These are phyloP conservation scores for Berkeleyomyces basicola DNA, from an alignment of 2,329 filamentous ascomycete species.

Conservation along the genomic window DNA sequence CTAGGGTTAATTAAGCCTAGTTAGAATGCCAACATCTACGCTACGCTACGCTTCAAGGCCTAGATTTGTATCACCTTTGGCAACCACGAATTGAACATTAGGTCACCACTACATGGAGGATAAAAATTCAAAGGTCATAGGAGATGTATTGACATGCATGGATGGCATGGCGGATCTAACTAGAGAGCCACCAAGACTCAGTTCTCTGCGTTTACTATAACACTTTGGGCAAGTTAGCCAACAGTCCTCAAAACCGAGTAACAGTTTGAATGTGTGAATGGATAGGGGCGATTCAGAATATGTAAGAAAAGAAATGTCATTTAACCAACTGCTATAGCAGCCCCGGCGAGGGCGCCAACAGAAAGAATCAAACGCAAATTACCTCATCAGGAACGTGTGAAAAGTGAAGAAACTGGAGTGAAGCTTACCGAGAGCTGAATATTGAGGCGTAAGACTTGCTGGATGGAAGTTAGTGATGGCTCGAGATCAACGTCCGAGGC, in stretches of 20 bases:
- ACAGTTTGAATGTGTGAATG: neutral
- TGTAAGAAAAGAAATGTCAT: slow-evolving; percentile 97
- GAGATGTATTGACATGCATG: too few species aligned
- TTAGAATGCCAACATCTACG: too few species aligned
- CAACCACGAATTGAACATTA: too few species aligned
- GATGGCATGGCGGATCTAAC: too few species aligned
- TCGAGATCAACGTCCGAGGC: neutral
- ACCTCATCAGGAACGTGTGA: slow-evolving; percentile 54
- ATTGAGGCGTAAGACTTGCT: neutral
- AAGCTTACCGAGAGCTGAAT: slow-evolving; percentile 15
- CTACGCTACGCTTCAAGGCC: too few species aligned
- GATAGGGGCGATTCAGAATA: slow-evolving; percentile 64
- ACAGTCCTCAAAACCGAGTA: neutral
- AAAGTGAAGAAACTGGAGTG: slow-evolving; percentile 14
- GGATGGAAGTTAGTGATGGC: neutral
- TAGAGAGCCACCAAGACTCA: too few species aligned
- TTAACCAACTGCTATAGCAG: slow-evolving; percentile 56
- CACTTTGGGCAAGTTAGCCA: neutral
- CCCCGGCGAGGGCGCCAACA: slow-evolving; percentile 83
- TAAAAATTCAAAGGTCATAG: too few species aligned
- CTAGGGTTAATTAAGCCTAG: neutral
- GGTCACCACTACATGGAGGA: too few species aligned
- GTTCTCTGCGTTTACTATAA: neutral
- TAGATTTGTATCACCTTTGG: too few species aligned
- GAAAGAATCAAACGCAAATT: slow-evolving; percentile 97